Evolutionary conservation across 2,329 filamentous ascomycete species (phyloP).

Genomic region (Elsinoe arachidis): DNA sequence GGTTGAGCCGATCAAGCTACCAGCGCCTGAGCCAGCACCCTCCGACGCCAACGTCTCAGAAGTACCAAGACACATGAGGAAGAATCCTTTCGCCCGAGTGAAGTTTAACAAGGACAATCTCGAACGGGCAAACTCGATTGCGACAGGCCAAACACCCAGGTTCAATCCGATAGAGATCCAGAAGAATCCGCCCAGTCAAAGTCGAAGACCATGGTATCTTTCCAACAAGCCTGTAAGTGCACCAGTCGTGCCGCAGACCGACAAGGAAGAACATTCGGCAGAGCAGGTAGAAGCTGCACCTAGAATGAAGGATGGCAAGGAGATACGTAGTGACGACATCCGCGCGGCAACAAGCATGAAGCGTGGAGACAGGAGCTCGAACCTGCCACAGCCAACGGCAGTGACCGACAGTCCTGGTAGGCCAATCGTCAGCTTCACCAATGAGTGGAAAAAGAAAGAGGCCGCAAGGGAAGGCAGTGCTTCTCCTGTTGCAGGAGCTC

Average conservation of each 20-base stretch:
- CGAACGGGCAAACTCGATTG: constrained; percentile 20
- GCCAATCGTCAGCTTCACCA: constrained; percentile 95
- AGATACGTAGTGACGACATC: constrained; percentile 81
- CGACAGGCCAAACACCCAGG: constrained; percentile 21
- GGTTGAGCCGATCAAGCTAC: constrained; percentile 6
- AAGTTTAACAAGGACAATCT: constrained; percentile 14
- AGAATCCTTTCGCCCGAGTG: constrained; percentile 58
- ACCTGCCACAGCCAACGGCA: constrained; percentile 77
- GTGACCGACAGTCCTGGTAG: constrained; percentile 85
- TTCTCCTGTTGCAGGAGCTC: neutral
- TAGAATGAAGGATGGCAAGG: constrained; percentile 68
- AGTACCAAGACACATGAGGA: constrained; percentile 45
- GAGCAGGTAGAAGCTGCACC: constrained; percentile 32
- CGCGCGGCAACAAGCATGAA: constrained; percentile 83
- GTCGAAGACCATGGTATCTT: constrained; percentile 71
- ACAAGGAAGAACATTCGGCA: constrained; percentile 25
- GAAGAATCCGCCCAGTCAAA: constrained; percentile 73
- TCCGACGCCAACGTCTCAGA: neutral
- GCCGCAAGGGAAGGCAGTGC: constrained; percentile 56
- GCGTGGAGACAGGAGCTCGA: constrained; percentile 75
- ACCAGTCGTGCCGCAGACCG: constrained; percentile 24
- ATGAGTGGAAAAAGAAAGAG: constrained; percentile 67
- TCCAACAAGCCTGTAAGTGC: constrained; percentile 45
- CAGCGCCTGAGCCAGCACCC: constrained; percentile 32
- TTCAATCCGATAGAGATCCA: constrained; percentile 62